These are phyloP conservation scores for Blastomyces silverae DNA, from an alignment of 2,329 filamentous ascomycete genomes.

Conservation along the genomic window DNA sequence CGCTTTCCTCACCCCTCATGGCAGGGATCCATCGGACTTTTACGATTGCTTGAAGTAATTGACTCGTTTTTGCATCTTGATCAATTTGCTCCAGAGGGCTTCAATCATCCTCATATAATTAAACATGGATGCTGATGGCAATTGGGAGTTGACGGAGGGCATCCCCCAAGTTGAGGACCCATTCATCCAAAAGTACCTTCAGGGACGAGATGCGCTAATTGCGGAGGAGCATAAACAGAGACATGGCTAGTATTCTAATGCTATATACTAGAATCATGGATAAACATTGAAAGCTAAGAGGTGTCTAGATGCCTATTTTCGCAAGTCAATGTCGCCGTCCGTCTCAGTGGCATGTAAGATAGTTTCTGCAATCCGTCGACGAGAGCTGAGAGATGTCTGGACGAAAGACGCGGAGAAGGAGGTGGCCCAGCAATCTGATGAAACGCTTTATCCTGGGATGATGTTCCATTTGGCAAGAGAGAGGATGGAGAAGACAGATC, in stretches of 20 bases:
- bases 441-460: slow-evolving; percentile 76
- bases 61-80: not conserved
- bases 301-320: slow-evolving; percentile 29
- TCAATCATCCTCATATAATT: not conserved
- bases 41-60: not conserved
- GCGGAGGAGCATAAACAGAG: slow-evolving; percentile 17
- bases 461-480: slow-evolving; percentile 84
- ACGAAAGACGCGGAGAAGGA: slow-evolving; percentile 64
- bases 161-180: slow-evolving; percentile 1
- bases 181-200: slow-evolving; percentile 14
- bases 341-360: slow-evolving; percentile 71
- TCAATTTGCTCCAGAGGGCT: not conserved
- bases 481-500: slow-evolving; percentile 71
- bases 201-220: slow-evolving; percentile 16
- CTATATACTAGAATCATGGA: not conserved
- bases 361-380: slow-evolving; percentile 67
- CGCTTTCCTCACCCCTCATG: not conserved
- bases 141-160: slow-evolving; percentile 2
- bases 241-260: slow-evolving; percentile 15
- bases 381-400: slow-evolving; percentile 73
- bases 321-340: slow-evolving; percentile 62
- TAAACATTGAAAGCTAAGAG: not conserved
- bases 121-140: slow-evolving; percentile 3
- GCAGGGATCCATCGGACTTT: not conserved
- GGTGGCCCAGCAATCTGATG: slow-evolving; percentile 41